Percentiles rank a stretch among this genome's conserved stretches.
Conservation (phyloP, 495 filamentous ascomycete species). For the Amniculicola lignicola region DNA sequence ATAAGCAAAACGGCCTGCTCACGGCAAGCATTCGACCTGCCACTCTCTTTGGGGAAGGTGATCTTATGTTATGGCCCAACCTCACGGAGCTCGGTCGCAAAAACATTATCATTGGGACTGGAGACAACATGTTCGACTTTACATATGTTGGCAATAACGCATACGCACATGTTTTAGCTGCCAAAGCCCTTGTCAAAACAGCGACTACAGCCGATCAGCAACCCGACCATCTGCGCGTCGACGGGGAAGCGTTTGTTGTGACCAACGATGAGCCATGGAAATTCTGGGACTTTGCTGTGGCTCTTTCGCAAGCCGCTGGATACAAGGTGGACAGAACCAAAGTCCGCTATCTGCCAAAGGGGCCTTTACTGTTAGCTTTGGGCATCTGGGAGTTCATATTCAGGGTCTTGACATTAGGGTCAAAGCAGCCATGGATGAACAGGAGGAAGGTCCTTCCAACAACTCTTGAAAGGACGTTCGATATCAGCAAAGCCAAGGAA, state of each 20-base stretch:
- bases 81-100: slow-evolving; percentile 62
- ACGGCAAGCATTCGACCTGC: slow-evolving; percentile 77
- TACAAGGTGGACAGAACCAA: neutral
- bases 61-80: slow-evolving; percentile 14
- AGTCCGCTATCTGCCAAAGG: neutral
- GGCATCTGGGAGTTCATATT: slow-evolving; percentile 15
- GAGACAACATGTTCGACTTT: slow-evolving; percentile 83
- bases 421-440: slow-evolving; percentile 3
- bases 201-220: slow-evolving; percentile 51
- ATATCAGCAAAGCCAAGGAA: slow-evolving; percentile 22
- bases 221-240: slow-evolving; percentile 71
- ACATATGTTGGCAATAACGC: slow-evolving; percentile 75
- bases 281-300: slow-evolving; percentile 71
- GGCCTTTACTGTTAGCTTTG: slow-evolving; percentile 3
- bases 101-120: slow-evolving; percentile 78
- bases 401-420: slow-evolving; percentile 10
- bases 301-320: neutral
- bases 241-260: slow-evolving; percentile 91
- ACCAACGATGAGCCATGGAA: slow-evolving; percentile 87
- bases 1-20: slow-evolving; percentile 63
- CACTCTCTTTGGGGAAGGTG: slow-evolving; percentile 85
- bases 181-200: slow-evolving; percentile 62
- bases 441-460: slow-evolving; percentile 7
- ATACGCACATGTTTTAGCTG: slow-evolving; percentile 67
- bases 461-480: slow-evolving; percentile 6